Percentiles rank a stretch among this genome's conserved stretches.
Conservation (phyloP, 768 basidiomycete genomes). For the Suillus spraguei region DNA sequence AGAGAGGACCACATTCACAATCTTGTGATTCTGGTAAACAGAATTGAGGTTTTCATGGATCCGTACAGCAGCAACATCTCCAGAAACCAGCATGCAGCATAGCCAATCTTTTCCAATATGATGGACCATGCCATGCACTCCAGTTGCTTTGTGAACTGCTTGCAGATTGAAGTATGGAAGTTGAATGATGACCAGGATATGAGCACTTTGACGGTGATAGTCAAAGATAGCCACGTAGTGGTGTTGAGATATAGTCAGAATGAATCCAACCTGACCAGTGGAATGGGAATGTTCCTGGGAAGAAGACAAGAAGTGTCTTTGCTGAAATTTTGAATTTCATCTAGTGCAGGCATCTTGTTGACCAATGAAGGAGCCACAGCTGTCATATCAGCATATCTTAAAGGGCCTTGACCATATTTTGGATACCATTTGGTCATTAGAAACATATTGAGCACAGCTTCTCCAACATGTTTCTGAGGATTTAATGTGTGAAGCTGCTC, state of each 20-base stretch:
- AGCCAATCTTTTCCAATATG: background rate
- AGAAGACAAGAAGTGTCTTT: background rate
- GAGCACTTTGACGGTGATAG: too few species aligned
- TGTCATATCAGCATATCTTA: too few species aligned
- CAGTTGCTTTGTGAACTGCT: too few species aligned
- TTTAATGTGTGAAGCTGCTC: background rate
- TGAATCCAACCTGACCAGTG: background rate
- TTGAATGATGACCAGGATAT: too few species aligned
- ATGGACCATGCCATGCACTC: too few species aligned
- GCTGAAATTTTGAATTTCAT: background rate
- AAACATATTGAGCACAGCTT: background rate
- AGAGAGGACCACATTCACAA: constrained; percentile 18
- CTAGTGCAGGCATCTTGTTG: too few species aligned
- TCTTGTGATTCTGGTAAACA: background rate
- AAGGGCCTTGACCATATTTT: too few species aligned
- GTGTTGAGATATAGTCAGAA: background rate
- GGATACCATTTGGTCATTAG: background rate
- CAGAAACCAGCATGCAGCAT: background rate
- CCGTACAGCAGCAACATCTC: background rate
- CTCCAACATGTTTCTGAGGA: background rate
- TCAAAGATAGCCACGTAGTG: background rate
- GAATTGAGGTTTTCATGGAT: background rate
- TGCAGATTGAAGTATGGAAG: too few species aligned
- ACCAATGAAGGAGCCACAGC: too few species aligned
- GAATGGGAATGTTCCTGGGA: background rate